A percentile compares a stretch with the other conserved stretches of the same genome.
Evolutionary conservation across 805 yeast genomes (phyloP).

Genomic region (Vanderwaltozyma yarrowii): DNA sequence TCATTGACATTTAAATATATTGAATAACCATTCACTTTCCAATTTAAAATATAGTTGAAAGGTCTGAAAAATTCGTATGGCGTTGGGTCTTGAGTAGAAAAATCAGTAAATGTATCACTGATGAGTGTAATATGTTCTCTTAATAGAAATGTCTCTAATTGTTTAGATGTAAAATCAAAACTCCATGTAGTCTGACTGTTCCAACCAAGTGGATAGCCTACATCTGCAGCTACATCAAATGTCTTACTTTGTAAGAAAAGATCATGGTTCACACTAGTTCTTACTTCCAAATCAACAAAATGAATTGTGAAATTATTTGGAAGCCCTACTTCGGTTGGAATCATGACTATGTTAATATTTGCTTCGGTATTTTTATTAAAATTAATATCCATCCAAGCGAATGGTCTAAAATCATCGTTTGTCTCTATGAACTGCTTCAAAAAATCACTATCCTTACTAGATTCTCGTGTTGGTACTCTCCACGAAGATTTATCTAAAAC

Average conservation of each 20-base stretch:
- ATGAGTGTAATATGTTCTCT: conserved; percentile 74
- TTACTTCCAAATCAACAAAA: conserved; percentile 48
- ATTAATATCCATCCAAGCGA: conserved; percentile 86
- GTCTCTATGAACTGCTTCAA: conserved; percentile 24
- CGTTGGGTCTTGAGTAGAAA: conserved; percentile 57
- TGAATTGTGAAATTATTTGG: conserved; percentile 37
- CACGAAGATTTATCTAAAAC: conserved; percentile 57
- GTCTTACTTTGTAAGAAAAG: conserved; percentile 52
- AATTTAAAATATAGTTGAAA: conserved; percentile 46
- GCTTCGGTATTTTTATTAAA: conserved; percentile 44
- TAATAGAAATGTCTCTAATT: conserved; percentile 52
- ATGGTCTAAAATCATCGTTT: conserved; percentile 46
- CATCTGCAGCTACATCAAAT: conserved; percentile 44
- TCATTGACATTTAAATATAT: conserved; percentile 76
- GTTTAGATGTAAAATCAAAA: conserved; percentile 42
- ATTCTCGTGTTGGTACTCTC: conserved; percentile 76
- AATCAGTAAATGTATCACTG: conserved; percentile 66
- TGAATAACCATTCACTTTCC: conserved; percentile 50
- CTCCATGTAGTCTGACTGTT: conserved; percentile 67
- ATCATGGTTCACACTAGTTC: conserved; percentile 86
- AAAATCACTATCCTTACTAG: conserved; percentile 58
- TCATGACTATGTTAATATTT: conserved; percentile 36
- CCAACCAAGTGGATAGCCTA: conserved; percentile 74
- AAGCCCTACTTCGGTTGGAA: conserved; percentile 49
- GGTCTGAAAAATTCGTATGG: conserved; percentile 76